phyloP scores from a whole-genome alignment of 305 asterid species.

The Fraxinus latifolia region DNA sequence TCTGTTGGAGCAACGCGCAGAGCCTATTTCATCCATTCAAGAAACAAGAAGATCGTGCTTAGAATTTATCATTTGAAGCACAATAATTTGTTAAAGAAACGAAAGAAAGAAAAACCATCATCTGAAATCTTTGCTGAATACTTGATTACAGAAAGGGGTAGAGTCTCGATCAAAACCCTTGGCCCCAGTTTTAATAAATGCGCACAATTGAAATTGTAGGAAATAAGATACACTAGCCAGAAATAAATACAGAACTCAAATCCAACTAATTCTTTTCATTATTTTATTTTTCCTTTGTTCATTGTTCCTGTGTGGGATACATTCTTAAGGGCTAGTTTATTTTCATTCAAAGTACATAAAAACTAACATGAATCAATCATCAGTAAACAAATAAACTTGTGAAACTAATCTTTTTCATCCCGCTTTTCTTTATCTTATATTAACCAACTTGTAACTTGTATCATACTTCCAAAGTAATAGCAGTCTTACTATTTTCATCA shows the following conservation, averaged over 20 bases:
- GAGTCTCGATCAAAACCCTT: neutral
- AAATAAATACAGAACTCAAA: conserved; percentile 9
- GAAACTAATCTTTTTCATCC: neutral
- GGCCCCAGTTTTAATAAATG: neutral
- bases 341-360: neutral
- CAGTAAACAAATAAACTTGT: neutral
- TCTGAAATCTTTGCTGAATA: neutral
- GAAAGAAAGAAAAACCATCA: neutral
- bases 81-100: neutral
- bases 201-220: neutral
- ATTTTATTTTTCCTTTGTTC: neutral
- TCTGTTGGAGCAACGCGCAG: conserved; percentile 64
- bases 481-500: neutral
- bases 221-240: neutral
- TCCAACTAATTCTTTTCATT: neutral
- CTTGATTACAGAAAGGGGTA: neutral
- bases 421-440: neutral
- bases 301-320: neutral
- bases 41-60: conserved; percentile 16
- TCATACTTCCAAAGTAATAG: neutral
- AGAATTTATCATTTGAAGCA: conserved; percentile 1
- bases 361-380: neutral
- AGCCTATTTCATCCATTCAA: conserved; percentile 50
- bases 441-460: neutral
- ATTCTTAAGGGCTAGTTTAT: neutral